Evolutionary conservation across 2,329 filamentous ascomycete genomes (phyloP).

Genomic region (Botrytis medusae): DNA sequence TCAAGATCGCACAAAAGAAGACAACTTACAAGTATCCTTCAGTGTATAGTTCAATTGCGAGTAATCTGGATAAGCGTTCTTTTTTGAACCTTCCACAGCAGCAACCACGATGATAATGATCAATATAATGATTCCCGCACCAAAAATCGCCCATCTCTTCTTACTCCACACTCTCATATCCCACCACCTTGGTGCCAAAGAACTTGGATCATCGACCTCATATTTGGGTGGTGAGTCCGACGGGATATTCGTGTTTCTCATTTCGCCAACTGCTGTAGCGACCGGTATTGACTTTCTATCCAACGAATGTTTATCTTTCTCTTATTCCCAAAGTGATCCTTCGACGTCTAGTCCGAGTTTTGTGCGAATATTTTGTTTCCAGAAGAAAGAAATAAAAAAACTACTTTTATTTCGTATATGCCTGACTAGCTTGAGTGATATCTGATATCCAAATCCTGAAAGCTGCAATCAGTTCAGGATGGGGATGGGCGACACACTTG

Average conservation of each 20-base stretch:
- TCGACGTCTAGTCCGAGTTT: neutral
- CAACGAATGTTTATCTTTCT: conserved; percentile 3
- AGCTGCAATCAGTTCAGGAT: neutral
- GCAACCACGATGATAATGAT: conserved; percentile 52
- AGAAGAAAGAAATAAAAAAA: neutral
- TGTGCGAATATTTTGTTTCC: neutral
- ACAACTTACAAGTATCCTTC: conserved; percentile 42
- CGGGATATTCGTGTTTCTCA: conserved; percentile 21
- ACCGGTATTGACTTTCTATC: conserved; percentile 20
- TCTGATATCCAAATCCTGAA: neutral
- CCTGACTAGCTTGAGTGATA: neutral
- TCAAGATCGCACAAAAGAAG: neutral
- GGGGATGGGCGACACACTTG: neutral
- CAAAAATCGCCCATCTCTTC: conserved; percentile 50
- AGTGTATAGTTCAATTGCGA: conserved; percentile 43
- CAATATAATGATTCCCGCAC: conserved; percentile 40
- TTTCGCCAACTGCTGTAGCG: conserved; percentile 23
- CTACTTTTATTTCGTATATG: conserved; percentile 21
- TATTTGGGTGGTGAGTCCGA: conserved; percentile 27
- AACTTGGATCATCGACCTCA: conserved; percentile 28
- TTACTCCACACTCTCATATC: conserved; percentile 55
- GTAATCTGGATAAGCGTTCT: conserved; percentile 48
- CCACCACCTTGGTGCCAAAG: conserved; percentile 41
- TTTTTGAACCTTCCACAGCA: conserved; percentile 41
- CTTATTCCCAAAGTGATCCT: neutral